phyloP scores from a whole-genome alignment of 306 rosid species.

The Quercus ilex region DNA sequence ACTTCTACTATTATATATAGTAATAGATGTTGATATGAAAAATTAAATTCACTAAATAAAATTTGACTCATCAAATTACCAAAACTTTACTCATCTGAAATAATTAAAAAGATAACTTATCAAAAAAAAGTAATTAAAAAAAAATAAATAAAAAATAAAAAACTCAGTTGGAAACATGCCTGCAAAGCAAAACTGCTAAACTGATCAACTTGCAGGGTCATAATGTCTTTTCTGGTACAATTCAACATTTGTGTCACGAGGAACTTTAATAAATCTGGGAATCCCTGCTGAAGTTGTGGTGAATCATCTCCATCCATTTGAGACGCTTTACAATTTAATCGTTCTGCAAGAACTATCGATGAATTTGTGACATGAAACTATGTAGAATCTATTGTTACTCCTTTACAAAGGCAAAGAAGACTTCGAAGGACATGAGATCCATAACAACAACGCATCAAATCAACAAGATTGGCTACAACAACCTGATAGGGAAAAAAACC shows the following conservation, averaged over 20 bases:
- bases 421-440: conserved; percentile 93
- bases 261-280: conserved; percentile 62
- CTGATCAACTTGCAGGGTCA: conserved; percentile 64
- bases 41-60: neutral
- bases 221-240: conserved; percentile 38
- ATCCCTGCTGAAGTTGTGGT: conserved; percentile 38
- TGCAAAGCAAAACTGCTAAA: conserved; percentile 88
- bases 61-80: neutral
- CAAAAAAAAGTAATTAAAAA: neutral
- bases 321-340: conserved; percentile 54
- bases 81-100: neutral
- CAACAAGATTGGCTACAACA: conserved; percentile 50
- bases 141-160: too few species aligned
- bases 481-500: conserved; percentile 47
- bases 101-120: neutral
- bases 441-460: conserved; percentile 72
- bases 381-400: conserved; percentile 49
- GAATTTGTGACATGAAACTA: conserved; percentile 54
- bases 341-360: conserved; percentile 49
- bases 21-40: too few species aligned
- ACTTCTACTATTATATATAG: too few species aligned
- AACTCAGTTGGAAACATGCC: conserved; percentile 54
- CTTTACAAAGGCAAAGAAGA: conserved; percentile 80
- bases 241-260: conserved; percentile 61
- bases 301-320: conserved; percentile 36